Conservation (phyloP, 768 basidiomycete genomes). For the Macrolepiota dolichaula region DNA sequence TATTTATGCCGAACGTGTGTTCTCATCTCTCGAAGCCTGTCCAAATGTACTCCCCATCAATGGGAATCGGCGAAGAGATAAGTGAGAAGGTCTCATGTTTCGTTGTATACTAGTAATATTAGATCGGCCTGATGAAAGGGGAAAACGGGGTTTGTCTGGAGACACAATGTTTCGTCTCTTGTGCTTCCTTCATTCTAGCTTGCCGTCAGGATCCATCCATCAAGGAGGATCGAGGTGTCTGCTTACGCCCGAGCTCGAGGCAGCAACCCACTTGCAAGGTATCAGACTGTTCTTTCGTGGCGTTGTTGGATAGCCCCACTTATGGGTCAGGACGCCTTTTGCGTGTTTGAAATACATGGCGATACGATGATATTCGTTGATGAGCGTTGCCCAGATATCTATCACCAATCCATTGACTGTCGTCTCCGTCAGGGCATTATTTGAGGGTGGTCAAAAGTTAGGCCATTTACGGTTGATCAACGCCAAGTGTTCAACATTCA, state of each 20-base stretch:
- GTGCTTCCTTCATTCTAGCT: not conserved
- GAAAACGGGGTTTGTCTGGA: not conserved
- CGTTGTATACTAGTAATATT: not conserved
- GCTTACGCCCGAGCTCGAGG: not conserved
- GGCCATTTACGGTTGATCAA: not conserved
- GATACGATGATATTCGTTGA: not conserved
- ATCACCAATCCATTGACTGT: not conserved
- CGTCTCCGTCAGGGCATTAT: not conserved
- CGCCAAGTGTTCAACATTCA: not conserved
- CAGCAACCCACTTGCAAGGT: not conserved
- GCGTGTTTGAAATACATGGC: not conserved
- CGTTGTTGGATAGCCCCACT: not conserved
- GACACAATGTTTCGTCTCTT: not conserved
- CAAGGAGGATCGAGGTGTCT: not conserved
- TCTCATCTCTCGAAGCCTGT: not conserved
- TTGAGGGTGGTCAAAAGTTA: not conserved
- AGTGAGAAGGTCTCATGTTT: not conserved
- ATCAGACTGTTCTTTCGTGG: not conserved
- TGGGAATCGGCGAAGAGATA: not conserved
- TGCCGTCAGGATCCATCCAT: not conserved
- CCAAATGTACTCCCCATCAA: not conserved
- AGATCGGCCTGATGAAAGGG: not conserved
- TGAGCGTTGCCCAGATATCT: not conserved
- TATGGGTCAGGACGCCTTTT: not conserved
- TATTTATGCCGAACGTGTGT: not conserved